phyloP scores from a whole-genome alignment of 371 early-diverging fungal species.

The Circinella minor region DNA sequence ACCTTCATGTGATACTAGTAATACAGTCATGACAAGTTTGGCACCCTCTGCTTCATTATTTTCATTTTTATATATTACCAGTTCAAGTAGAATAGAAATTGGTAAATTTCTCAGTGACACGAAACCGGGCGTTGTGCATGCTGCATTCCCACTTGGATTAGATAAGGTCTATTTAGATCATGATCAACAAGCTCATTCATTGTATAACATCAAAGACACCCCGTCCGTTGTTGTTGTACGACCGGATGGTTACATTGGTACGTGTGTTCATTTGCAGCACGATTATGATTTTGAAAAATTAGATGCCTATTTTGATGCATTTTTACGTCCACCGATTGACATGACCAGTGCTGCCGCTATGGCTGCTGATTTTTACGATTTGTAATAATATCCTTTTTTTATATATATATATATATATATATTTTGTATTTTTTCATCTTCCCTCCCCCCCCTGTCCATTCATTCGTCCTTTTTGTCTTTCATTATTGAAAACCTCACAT shows the following conservation, averaged over 20 bases:
- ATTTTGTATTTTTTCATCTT: no score
- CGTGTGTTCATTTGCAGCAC: conserved; percentile 18
- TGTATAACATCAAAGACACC: conserved; percentile 21
- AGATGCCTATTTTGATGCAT: conserved; percentile 37
- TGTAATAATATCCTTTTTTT: background rate
- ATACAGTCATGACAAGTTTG: background rate
- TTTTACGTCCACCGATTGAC: conserved; percentile 37
- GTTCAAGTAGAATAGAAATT: conserved; percentile 31
- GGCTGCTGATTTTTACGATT: conserved; percentile 33
- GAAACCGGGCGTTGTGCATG: conserved; percentile 32
- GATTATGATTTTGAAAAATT: conserved; percentile 22
- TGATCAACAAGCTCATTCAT: conserved; percentile 44
- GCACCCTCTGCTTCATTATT: conserved; percentile 1
- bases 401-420: background rate
- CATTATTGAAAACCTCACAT: no score
- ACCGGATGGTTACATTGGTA: conserved; percentile 49
- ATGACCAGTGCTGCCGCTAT: conserved; percentile 40
- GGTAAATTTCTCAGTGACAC: conserved; percentile 27
- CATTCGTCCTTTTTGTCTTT: no score
- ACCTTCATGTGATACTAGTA: background rate
- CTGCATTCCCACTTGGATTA: conserved; percentile 39
- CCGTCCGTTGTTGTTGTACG: conserved; percentile 40
- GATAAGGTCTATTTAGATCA: conserved; percentile 46
- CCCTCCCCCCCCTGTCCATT: no score
- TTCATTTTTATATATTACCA: conserved; percentile 26